These are phyloP conservation scores for Sclerotinia spermophila DNA, from an alignment of 2,329 filamentous ascomycete species.

Conservation along the genomic window DNA sequence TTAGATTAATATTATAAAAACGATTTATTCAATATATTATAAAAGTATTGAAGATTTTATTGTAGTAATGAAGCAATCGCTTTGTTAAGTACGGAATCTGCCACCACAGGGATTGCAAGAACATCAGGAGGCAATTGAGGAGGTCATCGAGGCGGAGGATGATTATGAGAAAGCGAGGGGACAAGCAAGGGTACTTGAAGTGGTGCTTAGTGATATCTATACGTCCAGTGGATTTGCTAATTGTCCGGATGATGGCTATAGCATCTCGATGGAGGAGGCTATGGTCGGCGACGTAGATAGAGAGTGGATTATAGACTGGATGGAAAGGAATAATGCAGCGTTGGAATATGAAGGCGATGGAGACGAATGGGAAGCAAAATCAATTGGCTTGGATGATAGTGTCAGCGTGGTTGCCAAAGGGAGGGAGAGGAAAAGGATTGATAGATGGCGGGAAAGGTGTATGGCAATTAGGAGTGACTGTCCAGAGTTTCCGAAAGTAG, in stretches of 20 bases:
- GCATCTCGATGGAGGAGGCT: conserved; percentile 22
- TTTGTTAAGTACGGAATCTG: too few relatives aligned
- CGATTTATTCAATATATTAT: too few relatives aligned
- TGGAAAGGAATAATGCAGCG: conserved; percentile 15
- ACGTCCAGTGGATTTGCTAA: conserved; percentile 24
- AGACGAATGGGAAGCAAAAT: conserved; percentile 11
- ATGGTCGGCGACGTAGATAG: conserved; percentile 22
- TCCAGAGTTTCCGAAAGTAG: too few relatives aligned
- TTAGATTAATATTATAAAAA: too few relatives aligned
- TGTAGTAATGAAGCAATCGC: too few relatives aligned
- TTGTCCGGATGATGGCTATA: conserved; percentile 25
- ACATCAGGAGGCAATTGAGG: conserved; percentile 4
- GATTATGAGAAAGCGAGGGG: conserved; percentile 9
- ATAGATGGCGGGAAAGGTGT: conserved; percentile 1
- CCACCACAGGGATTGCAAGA: too few relatives aligned
- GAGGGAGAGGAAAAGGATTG: conserved; percentile 15
- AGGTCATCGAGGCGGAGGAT: conserved; percentile 19
- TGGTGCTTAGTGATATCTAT: conserved; percentile 14
- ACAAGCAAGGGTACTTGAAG: conserved; percentile 13
- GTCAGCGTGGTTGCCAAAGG: conserved; percentile 14
- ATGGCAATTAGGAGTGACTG: background rate
- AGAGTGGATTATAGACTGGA: conserved; percentile 23
- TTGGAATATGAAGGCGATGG: background rate
- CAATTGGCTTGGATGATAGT: conserved; percentile 5
- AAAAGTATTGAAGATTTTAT: too few relatives aligned